Conservation (phyloP, 208 protist species). For the Crithidia bombi region DNA sequence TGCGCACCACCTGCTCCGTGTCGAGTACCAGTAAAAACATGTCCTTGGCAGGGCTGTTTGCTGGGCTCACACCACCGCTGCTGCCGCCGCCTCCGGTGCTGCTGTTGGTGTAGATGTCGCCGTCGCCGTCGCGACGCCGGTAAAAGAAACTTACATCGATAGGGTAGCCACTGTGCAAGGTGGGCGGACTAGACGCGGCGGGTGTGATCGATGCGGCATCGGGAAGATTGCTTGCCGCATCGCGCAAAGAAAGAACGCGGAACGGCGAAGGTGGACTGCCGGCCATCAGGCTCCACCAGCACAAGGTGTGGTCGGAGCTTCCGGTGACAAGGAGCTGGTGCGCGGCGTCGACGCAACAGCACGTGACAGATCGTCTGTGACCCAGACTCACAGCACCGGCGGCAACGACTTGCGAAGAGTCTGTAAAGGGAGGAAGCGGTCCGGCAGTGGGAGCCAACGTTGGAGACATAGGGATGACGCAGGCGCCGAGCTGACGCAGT, state of each 20-base stretch:
- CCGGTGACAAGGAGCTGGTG: slow-evolving; percentile 72
- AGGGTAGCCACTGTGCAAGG: slow-evolving; percentile 62
- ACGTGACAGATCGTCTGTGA: slow-evolving; percentile 75
- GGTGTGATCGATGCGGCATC: slow-evolving; percentile 1
- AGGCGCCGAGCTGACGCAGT: slow-evolving; percentile 58
- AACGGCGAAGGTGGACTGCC: slow-evolving; percentile 33
- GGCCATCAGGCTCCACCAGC: slow-evolving; percentile 60
- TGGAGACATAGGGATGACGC: slow-evolving; percentile 10
- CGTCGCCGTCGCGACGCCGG: slow-evolving; percentile 9
- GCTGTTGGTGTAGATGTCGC: too few species aligned
- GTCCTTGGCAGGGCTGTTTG: slow-evolving; percentile 17
- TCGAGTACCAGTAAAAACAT: slow-evolving; percentile 75
- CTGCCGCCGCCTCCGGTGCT: too few species aligned
- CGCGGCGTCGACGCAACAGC: slow-evolving; percentile 52
- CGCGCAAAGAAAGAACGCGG: slow-evolving; percentile 62
- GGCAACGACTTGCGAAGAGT: neutral
- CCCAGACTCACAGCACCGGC: slow-evolving; percentile 15
- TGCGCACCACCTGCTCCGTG: slow-evolving; percentile 70
- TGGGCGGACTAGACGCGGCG: neutral
- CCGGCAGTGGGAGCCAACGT: neutral
- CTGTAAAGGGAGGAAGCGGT: neutral
- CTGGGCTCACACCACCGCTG: neutral
- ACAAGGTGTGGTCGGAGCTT: slow-evolving; percentile 70
- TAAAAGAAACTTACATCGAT: slow-evolving; percentile 80
- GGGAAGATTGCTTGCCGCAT: slow-evolving; percentile 9